These are phyloP conservation scores for Panicum virgatum DNA, from an alignment of 202 grass and related monocot species.

Conservation along the genomic window DNA sequence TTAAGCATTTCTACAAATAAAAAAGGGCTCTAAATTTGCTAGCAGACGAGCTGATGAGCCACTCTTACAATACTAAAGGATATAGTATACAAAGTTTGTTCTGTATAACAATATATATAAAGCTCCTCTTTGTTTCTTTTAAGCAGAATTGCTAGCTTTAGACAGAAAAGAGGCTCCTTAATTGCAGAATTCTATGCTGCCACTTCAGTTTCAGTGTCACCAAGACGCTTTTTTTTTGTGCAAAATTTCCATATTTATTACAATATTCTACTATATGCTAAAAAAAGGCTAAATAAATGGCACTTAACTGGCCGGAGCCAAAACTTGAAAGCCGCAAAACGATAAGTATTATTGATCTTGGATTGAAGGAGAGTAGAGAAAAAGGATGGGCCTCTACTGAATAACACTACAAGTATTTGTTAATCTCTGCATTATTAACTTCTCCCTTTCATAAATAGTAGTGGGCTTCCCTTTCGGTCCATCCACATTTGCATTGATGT, in stretches of 20 bases:
- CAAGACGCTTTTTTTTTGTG: no score
- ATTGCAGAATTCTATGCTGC: neutral
- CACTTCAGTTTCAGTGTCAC: no score
- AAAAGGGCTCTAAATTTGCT: neutral
- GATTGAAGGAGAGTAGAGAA: neutral
- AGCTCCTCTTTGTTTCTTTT: neutral
- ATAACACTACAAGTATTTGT: neutral
- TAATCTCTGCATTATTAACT: neutral
- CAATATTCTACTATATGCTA: neutral
- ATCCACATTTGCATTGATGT: constrained; percentile 36
- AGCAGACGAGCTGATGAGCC: neutral
- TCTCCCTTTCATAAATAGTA: neutral
- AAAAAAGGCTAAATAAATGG: neutral
- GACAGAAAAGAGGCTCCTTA: neutral
- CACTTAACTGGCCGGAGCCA: neutral
- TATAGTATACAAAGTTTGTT: neutral
- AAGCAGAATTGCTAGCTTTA: neutral
- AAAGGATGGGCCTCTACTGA: neutral
- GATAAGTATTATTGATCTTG: neutral
- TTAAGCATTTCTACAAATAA: neutral
- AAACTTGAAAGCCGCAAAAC: neutral
- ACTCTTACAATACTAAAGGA: neutral
- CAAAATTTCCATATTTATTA: no score
- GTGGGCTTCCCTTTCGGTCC: constrained; percentile 37
- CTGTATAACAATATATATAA: neutral